phyloP scores from a whole-genome alignment of 441 rosid genomes.

The Omphalea diandra region DNA sequence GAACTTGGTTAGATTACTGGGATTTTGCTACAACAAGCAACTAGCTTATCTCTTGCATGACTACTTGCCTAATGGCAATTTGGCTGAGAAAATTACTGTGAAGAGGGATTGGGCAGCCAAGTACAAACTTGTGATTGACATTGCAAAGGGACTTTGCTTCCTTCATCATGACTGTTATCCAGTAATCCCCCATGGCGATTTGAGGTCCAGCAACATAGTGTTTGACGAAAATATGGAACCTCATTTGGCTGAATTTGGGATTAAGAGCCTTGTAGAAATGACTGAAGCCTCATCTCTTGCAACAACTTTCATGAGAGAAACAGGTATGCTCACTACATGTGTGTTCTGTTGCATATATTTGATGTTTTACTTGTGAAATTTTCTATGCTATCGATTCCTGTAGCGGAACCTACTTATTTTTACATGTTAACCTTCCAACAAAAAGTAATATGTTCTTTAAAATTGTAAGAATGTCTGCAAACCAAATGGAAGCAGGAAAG shows the following conservation, averaged over 20 bases:
- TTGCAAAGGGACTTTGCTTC: constrained; percentile 79
- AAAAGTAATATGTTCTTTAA: background rate
- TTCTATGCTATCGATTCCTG: constrained; percentile 1
- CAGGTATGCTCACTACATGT: constrained; percentile 42
- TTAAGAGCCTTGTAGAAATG: constrained; percentile 49
- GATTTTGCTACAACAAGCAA: constrained; percentile 78
- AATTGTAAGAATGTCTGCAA: constrained; percentile 11
- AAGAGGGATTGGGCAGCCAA: constrained; percentile 70
- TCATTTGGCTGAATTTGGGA: constrained; percentile 67
- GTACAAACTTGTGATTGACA: constrained; percentile 54
- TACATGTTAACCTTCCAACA: constrained; percentile 19
- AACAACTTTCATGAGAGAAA: constrained; percentile 31
- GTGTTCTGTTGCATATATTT: background rate
- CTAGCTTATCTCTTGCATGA: constrained; percentile 70
- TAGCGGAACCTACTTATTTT: background rate
- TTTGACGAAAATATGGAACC: constrained; percentile 81
- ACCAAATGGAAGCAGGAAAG: constrained; percentile 9
- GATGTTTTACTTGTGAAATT: constrained; percentile 1
- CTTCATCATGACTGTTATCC: constrained; percentile 95
- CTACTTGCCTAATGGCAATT: constrained; percentile 66
- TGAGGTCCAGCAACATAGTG: constrained; percentile 59
- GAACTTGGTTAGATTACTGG: constrained; percentile 76
- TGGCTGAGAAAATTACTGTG: constrained; percentile 54
- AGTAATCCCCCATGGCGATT: constrained; percentile 84
- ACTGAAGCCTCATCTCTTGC: constrained; percentile 39